These are phyloP conservation scores for Biscogniauxia marginata DNA, from an alignment of 2,329 filamentous ascomycete genomes.

Conservation along the genomic window DNA sequence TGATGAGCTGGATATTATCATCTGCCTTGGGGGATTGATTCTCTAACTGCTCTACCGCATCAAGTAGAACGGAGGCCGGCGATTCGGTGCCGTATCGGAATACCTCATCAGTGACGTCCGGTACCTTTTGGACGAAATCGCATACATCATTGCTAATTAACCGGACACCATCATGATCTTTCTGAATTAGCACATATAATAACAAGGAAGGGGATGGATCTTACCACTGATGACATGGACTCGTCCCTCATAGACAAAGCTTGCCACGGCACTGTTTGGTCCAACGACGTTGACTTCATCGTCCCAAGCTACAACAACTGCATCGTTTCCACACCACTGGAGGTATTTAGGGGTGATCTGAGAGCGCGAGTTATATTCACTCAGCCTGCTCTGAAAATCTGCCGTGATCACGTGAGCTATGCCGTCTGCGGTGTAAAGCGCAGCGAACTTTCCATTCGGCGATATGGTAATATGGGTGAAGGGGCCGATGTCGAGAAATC, in stretches of 20 bases:
- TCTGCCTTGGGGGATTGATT: constrained; percentile 95
- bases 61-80: constrained; percentile 86
- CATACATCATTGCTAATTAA: constrained; percentile 92
- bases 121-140: constrained; percentile 94
- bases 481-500: constrained; percentile 85
- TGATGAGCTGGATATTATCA: constrained; percentile 94
- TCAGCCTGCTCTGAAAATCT: constrained; percentile 89
- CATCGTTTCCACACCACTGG: constrained; percentile 95
- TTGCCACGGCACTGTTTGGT: constrained; percentile 71
- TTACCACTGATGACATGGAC: constrained; percentile 85
- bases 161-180: constrained; percentile 79
- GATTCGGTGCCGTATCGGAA: constrained; percentile 87
- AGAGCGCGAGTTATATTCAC: constrained; percentile 86
- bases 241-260: constrained; percentile 86
- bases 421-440: constrained; percentile 81
- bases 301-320: constrained; percentile 92
- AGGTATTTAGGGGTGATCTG: constrained; percentile 83
- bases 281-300: constrained; percentile 95
- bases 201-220: constrained; percentile 4
- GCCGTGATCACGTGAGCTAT: constrained; percentile 91
- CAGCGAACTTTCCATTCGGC: constrained; percentile 84
- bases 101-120: constrained; percentile 80
- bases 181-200: constrained; percentile 16
- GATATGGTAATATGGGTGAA: constrained; percentile 90
- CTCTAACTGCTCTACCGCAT: constrained; percentile 88